A percentile compares a stretch with the other conserved stretches of the same genome.
Evolutionary conservation across 225 moss, liverwort and hornwort genomes (phyloP).

Genomic region (Neckera pumila): DNA sequence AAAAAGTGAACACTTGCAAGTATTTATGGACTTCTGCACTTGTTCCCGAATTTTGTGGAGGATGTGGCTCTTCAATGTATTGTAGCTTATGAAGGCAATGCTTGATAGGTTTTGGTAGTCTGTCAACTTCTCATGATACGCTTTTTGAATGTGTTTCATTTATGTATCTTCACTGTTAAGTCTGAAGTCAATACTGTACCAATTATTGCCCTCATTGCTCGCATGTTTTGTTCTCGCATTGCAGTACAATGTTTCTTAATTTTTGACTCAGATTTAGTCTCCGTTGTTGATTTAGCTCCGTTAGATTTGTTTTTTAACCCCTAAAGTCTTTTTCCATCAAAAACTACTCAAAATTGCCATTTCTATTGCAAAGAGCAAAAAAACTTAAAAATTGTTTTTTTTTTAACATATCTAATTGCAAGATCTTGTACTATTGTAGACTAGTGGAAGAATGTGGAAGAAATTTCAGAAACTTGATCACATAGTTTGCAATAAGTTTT

Average conservation of each 20-base stretch:
- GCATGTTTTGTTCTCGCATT: neutral
- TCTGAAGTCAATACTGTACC: neutral
- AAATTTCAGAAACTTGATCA: neutral
- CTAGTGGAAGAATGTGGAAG: neutral
- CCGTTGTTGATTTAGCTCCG: neutral
- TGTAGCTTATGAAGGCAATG: neutral
- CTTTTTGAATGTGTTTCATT: neutral
- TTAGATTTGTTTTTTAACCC: no score
- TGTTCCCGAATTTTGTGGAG: neutral
- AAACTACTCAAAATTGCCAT: accelerated
- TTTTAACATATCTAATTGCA: neutral
- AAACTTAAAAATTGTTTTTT: no score
- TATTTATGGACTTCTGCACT: neutral
- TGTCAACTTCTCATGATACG: neutral
- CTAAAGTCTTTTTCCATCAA: neutral
- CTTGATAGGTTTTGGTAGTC: neutral
- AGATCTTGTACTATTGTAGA: no score
- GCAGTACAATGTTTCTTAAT: neutral
- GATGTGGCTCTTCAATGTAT: neutral
- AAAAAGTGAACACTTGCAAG: slow-evolving; percentile 4
- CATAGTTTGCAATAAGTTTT: no score
- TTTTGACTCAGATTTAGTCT: neutral
- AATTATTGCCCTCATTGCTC: neutral
- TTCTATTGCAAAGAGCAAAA: neutral
- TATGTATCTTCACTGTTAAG: neutral